Percentiles rank a stretch among this genome's conserved stretches.
These are phyloP conservation scores for Microsporum canis DNA, from an alignment of 2,329 filamentous ascomycete species.

Conservation along the genomic window DNA sequence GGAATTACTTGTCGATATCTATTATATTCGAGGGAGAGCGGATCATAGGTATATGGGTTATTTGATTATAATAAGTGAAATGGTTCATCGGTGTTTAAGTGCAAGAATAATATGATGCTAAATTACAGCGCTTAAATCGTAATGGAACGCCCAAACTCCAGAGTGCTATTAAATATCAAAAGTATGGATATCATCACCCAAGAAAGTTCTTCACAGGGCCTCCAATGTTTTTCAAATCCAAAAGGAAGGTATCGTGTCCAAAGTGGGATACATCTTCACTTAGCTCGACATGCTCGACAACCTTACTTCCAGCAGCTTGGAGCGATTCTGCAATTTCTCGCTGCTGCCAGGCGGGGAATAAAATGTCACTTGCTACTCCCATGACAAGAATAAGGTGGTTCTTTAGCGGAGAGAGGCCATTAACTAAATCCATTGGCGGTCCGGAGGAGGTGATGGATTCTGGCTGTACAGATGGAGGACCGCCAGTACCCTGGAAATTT, in stretches of 20 bases:
- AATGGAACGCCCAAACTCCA: not conserved
- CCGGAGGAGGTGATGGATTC: constrained; percentile 22
- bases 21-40: not conserved
- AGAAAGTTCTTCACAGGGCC: constrained; percentile 72
- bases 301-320: constrained; percentile 61
- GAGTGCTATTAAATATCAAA: not conserved
- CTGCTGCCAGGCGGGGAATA: constrained; percentile 98
- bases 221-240: constrained; percentile 86
- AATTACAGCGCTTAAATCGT: not conserved
- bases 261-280: constrained; percentile 92
- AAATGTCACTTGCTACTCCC: constrained; percentile 87
- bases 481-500: not conserved
- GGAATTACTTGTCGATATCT: not conserved
- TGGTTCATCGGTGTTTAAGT: not conserved
- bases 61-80: not conserved
- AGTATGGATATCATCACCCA: constrained; percentile 33
- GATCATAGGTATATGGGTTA: not conserved
- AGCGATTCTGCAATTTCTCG: constrained; percentile 82
- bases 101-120: not conserved
- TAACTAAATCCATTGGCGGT: constrained; percentile 68
- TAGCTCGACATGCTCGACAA: constrained; percentile 78
- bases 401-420: constrained; percentile 58
- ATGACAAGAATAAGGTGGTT: constrained; percentile 77
- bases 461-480: constrained; percentile 3
- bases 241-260: constrained; percentile 88